phyloP scores from a whole-genome alignment of 2,329 filamentous ascomycete species.

The Metarhizium anisopliae region DNA sequence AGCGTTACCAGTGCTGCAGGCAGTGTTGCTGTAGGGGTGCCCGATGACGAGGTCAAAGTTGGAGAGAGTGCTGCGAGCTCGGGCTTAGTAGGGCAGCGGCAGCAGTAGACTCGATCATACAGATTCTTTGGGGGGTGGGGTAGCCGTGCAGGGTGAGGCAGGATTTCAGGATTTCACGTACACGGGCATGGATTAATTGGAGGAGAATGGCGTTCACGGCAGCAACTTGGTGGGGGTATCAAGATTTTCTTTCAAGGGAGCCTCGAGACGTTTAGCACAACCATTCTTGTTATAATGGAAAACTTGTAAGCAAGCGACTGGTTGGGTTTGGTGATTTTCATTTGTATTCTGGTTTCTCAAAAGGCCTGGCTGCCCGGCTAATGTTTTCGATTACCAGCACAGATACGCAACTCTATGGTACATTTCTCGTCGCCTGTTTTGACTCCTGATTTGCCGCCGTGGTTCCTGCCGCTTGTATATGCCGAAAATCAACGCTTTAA shows the following conservation, averaged over 20 bases:
- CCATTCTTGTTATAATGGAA: not conserved
- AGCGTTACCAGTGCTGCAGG: slow-evolving; percentile 35
- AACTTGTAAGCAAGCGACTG: not conserved
- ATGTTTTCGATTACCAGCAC: not conserved
- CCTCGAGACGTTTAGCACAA: not conserved
- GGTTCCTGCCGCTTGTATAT: no score
- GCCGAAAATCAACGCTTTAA: not conserved
- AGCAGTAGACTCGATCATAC: not conserved
- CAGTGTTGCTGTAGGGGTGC: slow-evolving; percentile 44
- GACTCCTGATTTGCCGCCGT: not conserved
- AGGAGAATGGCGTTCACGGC: not conserved
- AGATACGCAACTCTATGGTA: not conserved
- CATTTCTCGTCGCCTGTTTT: not conserved
- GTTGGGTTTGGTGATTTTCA: not conserved
- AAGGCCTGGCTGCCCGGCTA: not conserved
- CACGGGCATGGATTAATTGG: not conserved
- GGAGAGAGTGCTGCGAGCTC: slow-evolving; percentile 52
- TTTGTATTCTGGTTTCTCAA: not conserved
- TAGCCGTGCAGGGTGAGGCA: not conserved
- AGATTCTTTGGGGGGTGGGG: not conserved
- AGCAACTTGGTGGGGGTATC: not conserved
- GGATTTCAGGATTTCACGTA: not conserved
- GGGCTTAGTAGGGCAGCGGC: slow-evolving; percentile 13
- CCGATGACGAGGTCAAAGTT: slow-evolving; percentile 51
- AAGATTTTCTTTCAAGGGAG: not conserved